Percentiles rank a stretch among this genome's conserved stretches.
These are phyloP conservation scores for Nannochloropsis salina DNA, from an alignment of 108 stramenopile genomes.

Conservation along the genomic window DNA sequence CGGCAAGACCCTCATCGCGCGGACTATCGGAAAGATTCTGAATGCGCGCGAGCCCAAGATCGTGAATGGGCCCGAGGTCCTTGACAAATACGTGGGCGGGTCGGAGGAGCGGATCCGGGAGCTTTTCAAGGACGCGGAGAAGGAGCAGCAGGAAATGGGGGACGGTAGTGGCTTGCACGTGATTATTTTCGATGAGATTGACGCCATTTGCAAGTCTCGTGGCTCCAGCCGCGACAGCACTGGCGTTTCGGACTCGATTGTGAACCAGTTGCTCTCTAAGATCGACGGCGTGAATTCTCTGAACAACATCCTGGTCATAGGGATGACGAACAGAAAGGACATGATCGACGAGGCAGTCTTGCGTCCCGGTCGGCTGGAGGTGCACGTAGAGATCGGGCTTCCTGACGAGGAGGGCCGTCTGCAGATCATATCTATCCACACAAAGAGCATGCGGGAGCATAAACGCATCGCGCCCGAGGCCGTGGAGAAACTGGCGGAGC, in stretches of 20 bases:
- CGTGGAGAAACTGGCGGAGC: slow-evolving; percentile 63
- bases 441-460: slow-evolving; percentile 73
- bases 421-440: slow-evolving; percentile 95
- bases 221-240: slow-evolving; percentile 83
- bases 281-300: slow-evolving; percentile 98
- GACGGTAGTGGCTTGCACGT: slow-evolving; percentile 94
- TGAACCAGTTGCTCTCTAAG: slow-evolving; percentile 96
- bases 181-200: slow-evolving; percentile 99
- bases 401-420: slow-evolving; percentile 84
- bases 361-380: slow-evolving; percentile 93
- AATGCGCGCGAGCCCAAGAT: slow-evolving; percentile 96
- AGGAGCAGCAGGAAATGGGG: slow-evolving; percentile 66
- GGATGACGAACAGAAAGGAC: slow-evolving; percentile 99
- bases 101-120: slow-evolving; percentile 93
- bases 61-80: slow-evolving; percentile 96
- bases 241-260: slow-evolving; percentile 93
- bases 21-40: slow-evolving; percentile 92
- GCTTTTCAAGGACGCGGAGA: slow-evolving; percentile 73
- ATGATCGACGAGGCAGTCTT: slow-evolving; percentile 98
- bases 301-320: slow-evolving; percentile 97
- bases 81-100: slow-evolving; percentile 95
- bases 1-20: slow-evolving; percentile 96
- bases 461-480: slow-evolving; percentile 76
- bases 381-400: slow-evolving; percentile 95
- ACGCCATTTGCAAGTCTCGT: slow-evolving; percentile 94